phyloP scores from a whole-genome alignment of 2,329 filamentous ascomycete species.

The Emydomyces testavorans region DNA sequence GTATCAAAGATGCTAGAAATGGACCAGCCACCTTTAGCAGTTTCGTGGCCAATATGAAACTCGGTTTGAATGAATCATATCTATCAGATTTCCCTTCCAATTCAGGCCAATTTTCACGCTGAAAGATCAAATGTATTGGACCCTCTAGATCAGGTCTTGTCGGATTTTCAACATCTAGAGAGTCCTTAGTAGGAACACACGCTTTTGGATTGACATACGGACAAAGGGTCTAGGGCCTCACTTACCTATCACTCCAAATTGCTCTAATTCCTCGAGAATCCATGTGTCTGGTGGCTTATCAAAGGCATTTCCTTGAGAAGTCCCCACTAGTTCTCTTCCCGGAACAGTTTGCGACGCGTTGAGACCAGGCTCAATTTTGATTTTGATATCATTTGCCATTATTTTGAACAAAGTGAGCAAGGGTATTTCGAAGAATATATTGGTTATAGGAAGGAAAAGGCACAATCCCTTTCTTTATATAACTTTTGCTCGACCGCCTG shows the following conservation, averaged over 20 bases:
- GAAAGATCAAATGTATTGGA: conserved; percentile 8
- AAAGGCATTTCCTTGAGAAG: conserved; percentile 10
- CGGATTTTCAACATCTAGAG: conserved; percentile 1
- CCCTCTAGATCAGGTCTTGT: conserved; percentile 7
- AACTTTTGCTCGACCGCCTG: not conserved
- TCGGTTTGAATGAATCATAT: conserved; percentile 6
- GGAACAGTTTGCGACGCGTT: not conserved
- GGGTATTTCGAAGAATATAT: not conserved
- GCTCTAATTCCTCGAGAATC: conserved; percentile 8
- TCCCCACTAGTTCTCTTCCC: conserved; percentile 3
- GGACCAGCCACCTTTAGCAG: conserved; percentile 10
- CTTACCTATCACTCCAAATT: conserved; percentile 9
- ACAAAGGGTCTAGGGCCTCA: not conserved
- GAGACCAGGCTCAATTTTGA: not conserved
- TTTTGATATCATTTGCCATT: not conserved
- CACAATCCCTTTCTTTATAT: not conserved
- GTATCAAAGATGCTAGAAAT: conserved; percentile 10
- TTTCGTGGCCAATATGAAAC: conserved; percentile 11
- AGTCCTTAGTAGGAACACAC: not conserved
- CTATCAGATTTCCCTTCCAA: not conserved
- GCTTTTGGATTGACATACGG: not conserved
- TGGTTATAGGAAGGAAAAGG: no score
- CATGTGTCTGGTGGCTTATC: conserved; percentile 10
- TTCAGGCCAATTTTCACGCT: conserved; percentile 9
- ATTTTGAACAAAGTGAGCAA: not conserved